These are phyloP conservation scores for Cystobasidium slooffiae DNA, from an alignment of 1,284 basidiomycete species.

Conservation along the genomic window DNA sequence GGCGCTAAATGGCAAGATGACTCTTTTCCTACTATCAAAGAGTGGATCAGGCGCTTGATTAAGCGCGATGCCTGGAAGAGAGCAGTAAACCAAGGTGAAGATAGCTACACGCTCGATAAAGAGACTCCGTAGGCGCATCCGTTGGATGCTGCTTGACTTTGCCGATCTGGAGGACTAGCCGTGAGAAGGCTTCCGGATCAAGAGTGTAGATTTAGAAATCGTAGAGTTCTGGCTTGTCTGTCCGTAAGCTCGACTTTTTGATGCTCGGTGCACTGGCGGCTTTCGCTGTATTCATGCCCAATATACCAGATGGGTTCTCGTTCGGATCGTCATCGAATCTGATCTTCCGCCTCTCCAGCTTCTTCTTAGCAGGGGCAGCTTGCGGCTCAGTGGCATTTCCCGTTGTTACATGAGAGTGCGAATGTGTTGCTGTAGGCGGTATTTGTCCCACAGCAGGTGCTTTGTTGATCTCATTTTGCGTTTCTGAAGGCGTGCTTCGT, in stretches of 20 bases:
- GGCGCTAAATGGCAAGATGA: constrained; percentile 38
- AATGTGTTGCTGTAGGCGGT: constrained; percentile 47
- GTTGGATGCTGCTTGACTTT: background rate
- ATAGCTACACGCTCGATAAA: constrained; percentile 33
- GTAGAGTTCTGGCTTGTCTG: constrained; percentile 60
- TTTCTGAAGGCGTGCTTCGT: constrained; percentile 65
- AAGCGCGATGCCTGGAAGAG: constrained; percentile 33
- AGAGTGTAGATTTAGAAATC: constrained; percentile 57
- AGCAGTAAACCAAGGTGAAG: constrained; percentile 31
- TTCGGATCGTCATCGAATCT: constrained; percentile 43
- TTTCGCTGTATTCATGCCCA: constrained; percentile 3
- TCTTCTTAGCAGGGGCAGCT: constrained; percentile 40
- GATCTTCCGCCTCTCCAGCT: constrained; percentile 47
- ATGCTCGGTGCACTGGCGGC: background rate
- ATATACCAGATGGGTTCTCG: constrained; percentile 41
- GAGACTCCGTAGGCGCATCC: background rate
- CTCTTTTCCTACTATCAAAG: constrained; percentile 23
- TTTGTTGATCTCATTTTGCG: constrained; percentile 44
- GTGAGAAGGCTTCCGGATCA: no score
- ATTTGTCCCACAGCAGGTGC: background rate
- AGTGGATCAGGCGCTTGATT: constrained; percentile 30
- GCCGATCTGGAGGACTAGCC: no score
- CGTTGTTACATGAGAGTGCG: constrained; percentile 1
- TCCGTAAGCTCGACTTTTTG: constrained; percentile 46
- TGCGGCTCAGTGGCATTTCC: constrained; percentile 42